A percentile compares a stretch with the other conserved stretches of the same genome.
phyloP scores from a whole-genome alignment of 305 asterid genomes.

The Fraxinus baroniana region DNA sequence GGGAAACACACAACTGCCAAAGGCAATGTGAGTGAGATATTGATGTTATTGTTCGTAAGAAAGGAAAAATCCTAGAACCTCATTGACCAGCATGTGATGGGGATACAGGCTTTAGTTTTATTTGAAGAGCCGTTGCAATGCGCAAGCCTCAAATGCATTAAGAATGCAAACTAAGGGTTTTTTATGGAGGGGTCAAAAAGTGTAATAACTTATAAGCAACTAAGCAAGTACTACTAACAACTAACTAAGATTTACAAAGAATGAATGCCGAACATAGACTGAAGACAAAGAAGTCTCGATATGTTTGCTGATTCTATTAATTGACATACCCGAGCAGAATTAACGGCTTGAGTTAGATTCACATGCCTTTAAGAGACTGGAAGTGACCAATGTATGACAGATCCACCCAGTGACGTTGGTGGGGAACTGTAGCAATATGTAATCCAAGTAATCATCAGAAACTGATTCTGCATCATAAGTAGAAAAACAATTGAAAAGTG shows the following conservation, averaged over 20 bases:
- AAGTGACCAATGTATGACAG: constrained; percentile 87
- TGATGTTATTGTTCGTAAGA: neutral
- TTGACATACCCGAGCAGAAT: constrained; percentile 36
- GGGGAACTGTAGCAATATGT: constrained; percentile 90
- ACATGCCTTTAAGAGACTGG: constrained; percentile 93
- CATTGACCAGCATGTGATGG: neutral
- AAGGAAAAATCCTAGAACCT: constrained; percentile 11
- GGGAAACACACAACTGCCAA: neutral
- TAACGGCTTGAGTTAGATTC: constrained; percentile 40
- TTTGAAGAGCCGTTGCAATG: neutral
- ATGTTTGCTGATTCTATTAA: constrained; percentile 12
- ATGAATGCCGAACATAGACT: neutral
- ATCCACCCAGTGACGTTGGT: constrained; percentile 98
- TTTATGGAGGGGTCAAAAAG: neutral
- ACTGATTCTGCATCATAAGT: constrained; percentile 63
- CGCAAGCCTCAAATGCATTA: neutral
- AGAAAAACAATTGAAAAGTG: constrained; percentile 5
- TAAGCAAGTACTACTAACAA: neutral
- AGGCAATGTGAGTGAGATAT: neutral
- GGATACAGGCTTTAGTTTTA: neutral
- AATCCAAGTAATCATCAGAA: constrained; percentile 89
- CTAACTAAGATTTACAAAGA: neutral
- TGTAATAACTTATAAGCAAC: constrained; percentile 2
- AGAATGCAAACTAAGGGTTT: neutral
- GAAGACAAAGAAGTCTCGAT: neutral